A percentile compares a stretch with the other conserved stretches of the same genome.
These are phyloP conservation scores for Solanum stenotomum DNA, from an alignment of 257 asterid species.

Conservation along the genomic window DNA sequence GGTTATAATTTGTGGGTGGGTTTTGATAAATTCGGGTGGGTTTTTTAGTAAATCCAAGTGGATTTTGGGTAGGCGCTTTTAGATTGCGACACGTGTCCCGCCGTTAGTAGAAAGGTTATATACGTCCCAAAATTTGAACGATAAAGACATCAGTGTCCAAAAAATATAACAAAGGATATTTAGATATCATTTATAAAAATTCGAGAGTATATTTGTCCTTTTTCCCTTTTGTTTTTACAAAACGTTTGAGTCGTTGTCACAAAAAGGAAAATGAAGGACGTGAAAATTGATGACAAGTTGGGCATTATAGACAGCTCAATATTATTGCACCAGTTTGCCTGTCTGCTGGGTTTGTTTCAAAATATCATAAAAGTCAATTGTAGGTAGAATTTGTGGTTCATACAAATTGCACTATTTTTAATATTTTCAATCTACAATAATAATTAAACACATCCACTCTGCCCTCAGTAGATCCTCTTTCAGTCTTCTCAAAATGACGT, in stretches of 20 bases:
- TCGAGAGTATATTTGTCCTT: too few relatives aligned
- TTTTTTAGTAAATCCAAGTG: too few relatives aligned
- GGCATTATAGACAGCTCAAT: background rate
- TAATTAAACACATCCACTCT: background rate
- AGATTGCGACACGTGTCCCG: too few relatives aligned
- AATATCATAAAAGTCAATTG: background rate
- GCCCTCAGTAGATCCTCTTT: background rate
- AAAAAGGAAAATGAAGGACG: background rate
- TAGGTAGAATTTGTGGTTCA: background rate
- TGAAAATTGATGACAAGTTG: background rate
- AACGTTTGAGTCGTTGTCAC: background rate
- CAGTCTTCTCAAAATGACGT: background rate
- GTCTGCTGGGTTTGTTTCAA: background rate
- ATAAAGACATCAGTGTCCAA: fast-evolving
- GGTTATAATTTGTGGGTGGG: too few relatives aligned
- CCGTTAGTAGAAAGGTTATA: too few relatives aligned
- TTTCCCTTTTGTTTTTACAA: too few relatives aligned
- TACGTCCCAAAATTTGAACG: too few relatives aligned
- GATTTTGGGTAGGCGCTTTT: too few relatives aligned
- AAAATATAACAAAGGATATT: too few relatives aligned
- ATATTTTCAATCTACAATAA: background rate
- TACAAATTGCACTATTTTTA: background rate
- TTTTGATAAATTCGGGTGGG: too few relatives aligned
- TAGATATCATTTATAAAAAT: too few relatives aligned
- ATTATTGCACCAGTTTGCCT: background rate